phyloP scores from a whole-genome alignment of 371 early-diverging fungal species.

The Gilbertella persicaria region DNA sequence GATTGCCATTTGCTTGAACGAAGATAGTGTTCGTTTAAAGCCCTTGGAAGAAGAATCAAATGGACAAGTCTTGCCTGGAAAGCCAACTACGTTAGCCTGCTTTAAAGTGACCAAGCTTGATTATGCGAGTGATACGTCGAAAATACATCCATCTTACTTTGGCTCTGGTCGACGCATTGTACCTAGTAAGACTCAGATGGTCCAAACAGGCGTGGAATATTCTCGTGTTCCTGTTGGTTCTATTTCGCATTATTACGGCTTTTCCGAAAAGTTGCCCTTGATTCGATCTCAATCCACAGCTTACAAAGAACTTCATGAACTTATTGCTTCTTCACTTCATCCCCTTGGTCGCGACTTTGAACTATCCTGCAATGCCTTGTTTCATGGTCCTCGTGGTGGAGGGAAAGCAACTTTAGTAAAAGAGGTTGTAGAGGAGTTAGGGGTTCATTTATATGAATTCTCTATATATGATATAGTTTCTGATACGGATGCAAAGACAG shows the following conservation, averaged over 20 bases:
- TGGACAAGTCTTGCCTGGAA: background rate
- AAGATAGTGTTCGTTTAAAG: slow-evolving; percentile 26
- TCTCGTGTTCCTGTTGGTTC: slow-evolving; percentile 58
- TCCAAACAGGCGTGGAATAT: slow-evolving; percentile 68
- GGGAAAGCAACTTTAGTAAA: slow-evolving; percentile 77
- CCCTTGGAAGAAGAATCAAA: slow-evolving; percentile 19
- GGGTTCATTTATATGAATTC: slow-evolving; percentile 75
- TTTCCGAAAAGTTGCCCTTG: slow-evolving; percentile 33
- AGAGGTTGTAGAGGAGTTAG: slow-evolving; percentile 68
- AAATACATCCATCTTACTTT: slow-evolving; percentile 42
- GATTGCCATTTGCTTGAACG: slow-evolving; percentile 70
- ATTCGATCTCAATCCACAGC: slow-evolving; percentile 30
- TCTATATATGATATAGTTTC: slow-evolving; percentile 76
- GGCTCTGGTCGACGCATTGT: slow-evolving; percentile 55
- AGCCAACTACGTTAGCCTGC: slow-evolving; percentile 47
- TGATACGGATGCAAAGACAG: slow-evolving; percentile 81
- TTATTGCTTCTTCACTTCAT: slow-evolving; percentile 74
- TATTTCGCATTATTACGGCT: slow-evolving; percentile 39
- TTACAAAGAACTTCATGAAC: slow-evolving; percentile 46
- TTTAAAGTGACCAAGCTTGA: slow-evolving; percentile 58
- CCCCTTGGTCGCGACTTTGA: slow-evolving; percentile 69
- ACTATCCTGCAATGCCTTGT: slow-evolving; percentile 70
- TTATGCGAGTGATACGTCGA: slow-evolving; percentile 6
- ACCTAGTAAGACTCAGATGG: slow-evolving; percentile 62
- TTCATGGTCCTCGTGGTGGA: slow-evolving; percentile 84